Base-by-base conservation (phyloP, 2,329 filamentous ascomycete species). In the Venturia carpophila region DNA sequence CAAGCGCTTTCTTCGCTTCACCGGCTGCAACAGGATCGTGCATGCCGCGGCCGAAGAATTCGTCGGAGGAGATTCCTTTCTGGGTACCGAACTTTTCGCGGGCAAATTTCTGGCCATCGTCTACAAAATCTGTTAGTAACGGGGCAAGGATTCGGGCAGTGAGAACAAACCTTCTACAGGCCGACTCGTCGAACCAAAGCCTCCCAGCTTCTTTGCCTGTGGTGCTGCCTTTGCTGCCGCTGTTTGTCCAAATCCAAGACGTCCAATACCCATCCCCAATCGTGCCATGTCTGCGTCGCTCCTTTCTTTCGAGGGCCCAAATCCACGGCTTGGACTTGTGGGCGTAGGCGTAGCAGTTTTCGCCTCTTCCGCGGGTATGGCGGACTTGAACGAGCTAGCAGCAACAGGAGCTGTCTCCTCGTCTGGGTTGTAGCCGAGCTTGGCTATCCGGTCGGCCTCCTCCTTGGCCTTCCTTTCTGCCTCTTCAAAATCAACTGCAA, bases 401-500 rank as follows among this genome's bases (percentile, higher is more conserved):
- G 71, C 70, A 1, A 69, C 71, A 68, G 78, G 74, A 30, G 77
- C 78, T 84, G 84, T 76, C 69, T 96, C 93, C 24, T 91, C 92
- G 68, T 97, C 89, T 0, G 92, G 91, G 71, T 99, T 92, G 73
- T 99, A 99, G 47, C 94, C 94, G 27, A 99, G 81, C 78, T 96
- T 96, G 75, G 89, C 92, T 73, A 97, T 94, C 70, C 94, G 88
- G 76, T 97, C 94, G 2, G 92, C 94, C 77, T 99, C 94, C 77
- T 97, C 94, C 76, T 93, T 96, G 55, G 94, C 94, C 79, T 95
- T 96, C 77, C 90, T 91, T 81, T 99, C 94, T 3, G 92, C 94
- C 75, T 93, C 94, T 69, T 99, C 94, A 72, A 99, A 99, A 79
- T 99, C 93, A 68, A 99, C 71, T 17, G 71, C 73, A 17, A 70